Evolutionary conservation across 176 grass and related monocot species (phyloP).

Genomic region (Oryza nivara): DNA sequence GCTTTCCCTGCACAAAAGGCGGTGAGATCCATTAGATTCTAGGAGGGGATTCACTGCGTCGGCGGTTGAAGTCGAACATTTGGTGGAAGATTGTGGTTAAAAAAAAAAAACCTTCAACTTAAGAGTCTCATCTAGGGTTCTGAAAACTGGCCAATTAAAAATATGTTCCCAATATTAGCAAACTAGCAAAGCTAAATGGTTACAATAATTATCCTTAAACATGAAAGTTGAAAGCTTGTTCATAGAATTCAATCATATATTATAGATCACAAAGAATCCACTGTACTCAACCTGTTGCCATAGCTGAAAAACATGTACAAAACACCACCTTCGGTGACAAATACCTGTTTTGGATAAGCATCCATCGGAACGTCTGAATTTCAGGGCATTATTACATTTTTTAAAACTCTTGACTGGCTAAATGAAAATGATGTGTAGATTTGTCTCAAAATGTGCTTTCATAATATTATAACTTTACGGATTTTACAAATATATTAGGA

Average conservation of each 20-base stretch:
- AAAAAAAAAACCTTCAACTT: background rate
- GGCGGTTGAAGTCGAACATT: too few relatives aligned
- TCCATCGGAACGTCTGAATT: background rate
- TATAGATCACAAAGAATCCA: background rate
- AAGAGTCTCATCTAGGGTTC: background rate
- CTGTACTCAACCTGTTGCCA: too few relatives aligned
- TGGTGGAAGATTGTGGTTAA: slow-evolving; percentile 4
- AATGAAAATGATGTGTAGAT: background rate
- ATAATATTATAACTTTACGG: background rate
- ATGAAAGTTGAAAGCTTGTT: background rate
- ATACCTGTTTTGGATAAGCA: background rate
- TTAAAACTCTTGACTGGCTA: background rate
- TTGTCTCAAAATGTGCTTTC: background rate
- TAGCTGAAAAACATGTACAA: background rate
- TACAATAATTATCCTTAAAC: background rate
- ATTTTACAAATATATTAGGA: background rate
- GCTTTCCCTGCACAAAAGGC: slow-evolving; percentile 42
- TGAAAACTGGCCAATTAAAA: background rate
- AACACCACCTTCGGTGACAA: background rate
- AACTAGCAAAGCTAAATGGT: background rate
- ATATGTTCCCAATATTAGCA: background rate
- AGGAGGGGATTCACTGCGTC: background rate
- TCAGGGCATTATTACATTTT: too few relatives aligned
- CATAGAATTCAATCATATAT: background rate
- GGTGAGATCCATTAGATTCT: slow-evolving; percentile 8